Conservation (phyloP, 2,329 filamentous ascomycete genomes). For the Sarocladium kiliense region DNA sequence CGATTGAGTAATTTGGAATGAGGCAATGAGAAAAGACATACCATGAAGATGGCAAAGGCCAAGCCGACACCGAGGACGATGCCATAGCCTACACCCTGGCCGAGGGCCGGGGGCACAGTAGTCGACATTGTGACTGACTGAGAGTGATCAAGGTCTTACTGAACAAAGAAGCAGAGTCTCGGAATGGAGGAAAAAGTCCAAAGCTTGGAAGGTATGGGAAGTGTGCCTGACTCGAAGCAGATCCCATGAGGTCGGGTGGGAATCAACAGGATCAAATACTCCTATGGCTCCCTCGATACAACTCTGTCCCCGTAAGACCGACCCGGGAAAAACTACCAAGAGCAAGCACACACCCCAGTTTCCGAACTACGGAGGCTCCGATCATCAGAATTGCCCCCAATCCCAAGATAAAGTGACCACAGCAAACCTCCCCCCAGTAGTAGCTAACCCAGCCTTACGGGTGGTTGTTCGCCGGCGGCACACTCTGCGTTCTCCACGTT, state of each 20-base stretch:
- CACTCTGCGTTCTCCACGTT: neutral
- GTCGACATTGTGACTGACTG: neutral
- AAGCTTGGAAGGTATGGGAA: no score
- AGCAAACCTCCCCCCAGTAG: neutral
- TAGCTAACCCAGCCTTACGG: neutral
- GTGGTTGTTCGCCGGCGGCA: neutral
- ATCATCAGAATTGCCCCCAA: neutral
- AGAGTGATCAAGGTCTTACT: neutral
- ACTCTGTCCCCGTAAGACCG: neutral
- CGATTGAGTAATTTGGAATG: neutral
- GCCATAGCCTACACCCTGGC: slow-evolving; percentile 69
- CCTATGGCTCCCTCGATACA: neutral
- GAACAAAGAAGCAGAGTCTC: neutral
- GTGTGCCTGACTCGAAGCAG: no score
- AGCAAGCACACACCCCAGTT: neutral
- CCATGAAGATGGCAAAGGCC: slow-evolving; percentile 68
- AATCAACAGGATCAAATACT: slow-evolving; percentile 4
- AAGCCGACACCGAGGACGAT: slow-evolving; percentile 71
- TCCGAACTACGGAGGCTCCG: neutral
- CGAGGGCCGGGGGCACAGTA: slow-evolving; percentile 29
- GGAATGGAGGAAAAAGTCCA: neutral
- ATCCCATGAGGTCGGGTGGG: neutral
- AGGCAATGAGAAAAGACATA: slow-evolving; percentile 14
- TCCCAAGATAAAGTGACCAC: neutral
- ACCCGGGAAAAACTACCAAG: neutral